Evolutionary conservation across 2,329 filamentous ascomycete species (phyloP).

Genomic region (Ophiostoma novo-ulmi): DNA sequence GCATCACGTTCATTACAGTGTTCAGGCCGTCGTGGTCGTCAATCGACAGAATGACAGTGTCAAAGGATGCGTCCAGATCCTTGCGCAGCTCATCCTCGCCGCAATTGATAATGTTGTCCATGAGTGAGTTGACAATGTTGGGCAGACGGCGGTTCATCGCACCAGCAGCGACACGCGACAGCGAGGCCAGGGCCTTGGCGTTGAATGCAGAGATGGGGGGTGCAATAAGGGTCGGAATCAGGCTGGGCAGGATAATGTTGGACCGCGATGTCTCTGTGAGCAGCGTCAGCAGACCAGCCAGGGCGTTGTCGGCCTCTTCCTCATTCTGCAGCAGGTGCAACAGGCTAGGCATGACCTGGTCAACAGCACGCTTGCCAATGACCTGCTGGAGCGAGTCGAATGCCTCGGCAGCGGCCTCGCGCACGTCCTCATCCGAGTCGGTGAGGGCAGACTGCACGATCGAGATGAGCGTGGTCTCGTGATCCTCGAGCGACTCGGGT

Average conservation of each 20-base stretch:
- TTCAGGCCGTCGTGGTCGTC: constrained; percentile 96
- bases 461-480: constrained; percentile 90
- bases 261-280: constrained; percentile 90
- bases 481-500: constrained; percentile 82
- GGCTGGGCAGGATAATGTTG: constrained; percentile 92
- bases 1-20: constrained; percentile 88
- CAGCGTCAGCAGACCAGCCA: constrained; percentile 86
- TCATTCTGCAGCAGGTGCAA: constrained; percentile 84
- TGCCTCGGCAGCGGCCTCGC: constrained; percentile 92
- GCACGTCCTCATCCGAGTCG: constrained; percentile 81
- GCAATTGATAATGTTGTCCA: constrained; percentile 82
- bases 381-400: constrained; percentile 94
- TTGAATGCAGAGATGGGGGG: constrained; percentile 93
- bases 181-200: constrained; percentile 83
- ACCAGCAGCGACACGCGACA: constrained; percentile 83
- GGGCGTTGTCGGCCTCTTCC: constrained; percentile 81
- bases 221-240: constrained; percentile 86
- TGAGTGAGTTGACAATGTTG: constrained; percentile 83
- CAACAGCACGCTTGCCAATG: constrained; percentile 87
- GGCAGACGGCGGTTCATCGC: constrained; percentile 89
- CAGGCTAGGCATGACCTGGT: constrained; percentile 89
- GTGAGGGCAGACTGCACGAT: constrained; percentile 90
- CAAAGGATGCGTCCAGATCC: constrained; percentile 76
- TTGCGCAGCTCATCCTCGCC: constrained; percentile 66
- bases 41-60: constrained; percentile 84